phyloP scores from a whole-genome alignment of 2,329 filamentous ascomycete species.

The Fusarium coffeatum region DNA sequence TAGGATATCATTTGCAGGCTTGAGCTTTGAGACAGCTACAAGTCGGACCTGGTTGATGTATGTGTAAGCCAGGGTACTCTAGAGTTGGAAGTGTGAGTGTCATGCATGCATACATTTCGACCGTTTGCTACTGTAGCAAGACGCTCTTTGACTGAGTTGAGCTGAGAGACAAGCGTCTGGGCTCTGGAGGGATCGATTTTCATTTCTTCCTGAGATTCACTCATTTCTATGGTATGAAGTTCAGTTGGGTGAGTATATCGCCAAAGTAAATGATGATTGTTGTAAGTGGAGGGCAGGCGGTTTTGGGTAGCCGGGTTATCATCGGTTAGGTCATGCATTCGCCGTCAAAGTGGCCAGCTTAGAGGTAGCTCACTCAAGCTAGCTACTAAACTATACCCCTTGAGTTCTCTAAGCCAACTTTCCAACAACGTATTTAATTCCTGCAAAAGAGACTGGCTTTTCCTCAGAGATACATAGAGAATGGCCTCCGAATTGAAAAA shows the following conservation, averaged over 20 bases:
- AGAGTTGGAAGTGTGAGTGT: neutral
- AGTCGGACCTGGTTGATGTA: constrained; percentile 72
- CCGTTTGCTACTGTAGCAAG: constrained; percentile 65
- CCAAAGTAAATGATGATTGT: constrained; percentile 16
- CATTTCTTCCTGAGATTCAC: constrained; percentile 62
- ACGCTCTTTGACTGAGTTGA: constrained; percentile 69
- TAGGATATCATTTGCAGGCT: constrained; percentile 90
- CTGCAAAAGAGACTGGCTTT: neutral
- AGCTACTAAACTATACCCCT: constrained; percentile 19
- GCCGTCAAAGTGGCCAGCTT: constrained; percentile 30
- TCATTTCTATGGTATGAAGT: constrained; percentile 52
- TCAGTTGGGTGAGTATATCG: constrained; percentile 1
- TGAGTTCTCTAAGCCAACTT: constrained; percentile 10
- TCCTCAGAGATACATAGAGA: neutral
- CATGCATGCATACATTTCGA: constrained; percentile 60
- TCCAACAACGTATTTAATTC: neutral
- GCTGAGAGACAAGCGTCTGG: constrained; percentile 70
- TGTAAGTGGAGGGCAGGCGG: constrained; percentile 44
- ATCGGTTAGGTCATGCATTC: constrained; percentile 45
- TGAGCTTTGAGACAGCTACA: constrained; percentile 95
- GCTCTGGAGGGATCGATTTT: constrained; percentile 72
- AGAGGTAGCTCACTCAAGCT: constrained; percentile 4
- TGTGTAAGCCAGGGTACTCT: constrained; percentile 37
- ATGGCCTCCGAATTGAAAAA: constrained; percentile 51
- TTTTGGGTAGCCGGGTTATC: constrained; percentile 48